A percentile compares a stretch with the other conserved stretches of the same genome.
These are phyloP conservation scores for Alectoria sarmentosa DNA, from an alignment of 495 filamentous ascomycete species.

Conservation along the genomic window DNA sequence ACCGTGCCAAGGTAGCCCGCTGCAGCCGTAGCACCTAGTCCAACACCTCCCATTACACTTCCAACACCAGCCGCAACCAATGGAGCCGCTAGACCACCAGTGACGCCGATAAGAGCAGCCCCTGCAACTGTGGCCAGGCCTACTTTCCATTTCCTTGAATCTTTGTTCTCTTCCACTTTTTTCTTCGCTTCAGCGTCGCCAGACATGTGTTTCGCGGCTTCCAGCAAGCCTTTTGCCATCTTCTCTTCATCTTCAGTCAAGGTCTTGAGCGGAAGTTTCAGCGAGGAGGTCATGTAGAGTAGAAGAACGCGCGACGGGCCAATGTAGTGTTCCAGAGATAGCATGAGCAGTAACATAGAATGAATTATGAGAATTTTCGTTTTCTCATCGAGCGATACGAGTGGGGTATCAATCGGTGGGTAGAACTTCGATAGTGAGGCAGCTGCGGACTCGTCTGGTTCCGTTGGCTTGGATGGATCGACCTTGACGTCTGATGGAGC, in stretches of 20 bases:
- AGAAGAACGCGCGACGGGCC: conserved; percentile 70
- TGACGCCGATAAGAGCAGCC: conserved; percentile 72
- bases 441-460: conserved; percentile 30
- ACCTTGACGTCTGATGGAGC: conserved; percentile 17
- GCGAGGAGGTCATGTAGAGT: conserved; percentile 57
- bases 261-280: conserved; percentile 55
- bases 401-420: conserved; percentile 39
- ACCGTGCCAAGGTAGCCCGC: conserved; percentile 69
- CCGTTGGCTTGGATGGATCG: conserved; percentile 15
- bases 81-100: conserved; percentile 73
- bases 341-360: conserved; percentile 62
- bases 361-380: conserved; percentile 44
- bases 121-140: conserved; percentile 70
- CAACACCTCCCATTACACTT: conserved; percentile 70
- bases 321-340: conserved; percentile 73
- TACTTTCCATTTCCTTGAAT: conserved; percentile 67
- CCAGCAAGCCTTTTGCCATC: conserved; percentile 65
- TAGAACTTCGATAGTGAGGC: conserved; percentile 38
- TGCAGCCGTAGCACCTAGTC: conserved; percentile 70
- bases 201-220: conserved; percentile 63
- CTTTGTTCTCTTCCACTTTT: conserved; percentile 57
- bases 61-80: conserved; percentile 78
- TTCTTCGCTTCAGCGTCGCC: conserved; percentile 59
- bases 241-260: conserved; percentile 66
- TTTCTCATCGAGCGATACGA: conserved; percentile 36